These are phyloP conservation scores for Patellifolia procumbens DNA, from an alignment of 179 eudicot species.

Conservation along the genomic window DNA sequence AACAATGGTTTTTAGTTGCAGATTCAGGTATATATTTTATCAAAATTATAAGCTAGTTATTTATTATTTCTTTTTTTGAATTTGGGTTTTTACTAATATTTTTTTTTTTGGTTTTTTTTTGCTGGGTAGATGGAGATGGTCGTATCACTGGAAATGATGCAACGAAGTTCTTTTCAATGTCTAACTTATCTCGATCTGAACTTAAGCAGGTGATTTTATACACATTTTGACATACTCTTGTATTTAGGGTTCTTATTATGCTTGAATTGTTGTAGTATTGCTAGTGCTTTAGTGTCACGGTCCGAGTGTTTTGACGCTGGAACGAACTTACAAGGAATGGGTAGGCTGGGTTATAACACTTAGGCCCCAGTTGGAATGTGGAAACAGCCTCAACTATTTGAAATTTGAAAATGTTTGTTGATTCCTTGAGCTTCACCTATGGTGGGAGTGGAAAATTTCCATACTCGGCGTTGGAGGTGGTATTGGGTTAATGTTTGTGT, in stretches of 20 bases:
- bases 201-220: slow-evolving; percentile 53
- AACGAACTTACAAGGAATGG: no score
- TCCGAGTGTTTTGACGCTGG: no score
- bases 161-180: slow-evolving; percentile 65
- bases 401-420: not conserved
- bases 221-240: not conserved
- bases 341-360: no score
- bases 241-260: not conserved
- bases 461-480: not conserved
- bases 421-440: not conserved
- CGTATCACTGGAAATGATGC: slow-evolving; percentile 84
- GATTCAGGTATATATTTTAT: slow-evolving; percentile 30
- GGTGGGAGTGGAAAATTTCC: not conserved
- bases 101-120: not conserved
- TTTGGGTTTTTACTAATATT: no score
- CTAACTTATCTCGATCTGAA: slow-evolving; percentile 67
- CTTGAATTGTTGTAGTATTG: not conserved
- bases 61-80: no score
- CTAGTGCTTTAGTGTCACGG: no score
- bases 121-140: slow-evolving; percentile 59
- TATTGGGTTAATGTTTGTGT: not conserved
- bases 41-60: not conserved
- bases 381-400: no score
- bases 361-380: no score
- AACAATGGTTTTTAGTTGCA: slow-evolving; percentile 46